These are phyloP conservation scores for Truncatella angustata DNA, from an alignment of 2,329 filamentous ascomycete genomes.

Conservation along the genomic window DNA sequence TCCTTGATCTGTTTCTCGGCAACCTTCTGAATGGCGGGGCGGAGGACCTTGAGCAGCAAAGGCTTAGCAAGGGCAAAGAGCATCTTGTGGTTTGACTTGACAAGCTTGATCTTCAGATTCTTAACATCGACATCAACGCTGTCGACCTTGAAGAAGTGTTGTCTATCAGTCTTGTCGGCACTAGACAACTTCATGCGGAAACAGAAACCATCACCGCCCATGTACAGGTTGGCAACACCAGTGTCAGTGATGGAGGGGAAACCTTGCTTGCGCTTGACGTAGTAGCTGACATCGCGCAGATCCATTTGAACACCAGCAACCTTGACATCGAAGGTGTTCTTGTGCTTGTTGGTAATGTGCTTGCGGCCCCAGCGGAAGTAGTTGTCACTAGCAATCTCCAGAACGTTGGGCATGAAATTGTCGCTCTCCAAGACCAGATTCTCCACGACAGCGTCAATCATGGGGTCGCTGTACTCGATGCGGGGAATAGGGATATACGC, in stretches of 20 bases:
- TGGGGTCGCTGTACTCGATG: constrained; percentile 84
- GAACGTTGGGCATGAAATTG: constrained; percentile 90
- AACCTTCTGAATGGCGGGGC: constrained; percentile 81
- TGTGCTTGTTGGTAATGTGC: constrained; percentile 75
- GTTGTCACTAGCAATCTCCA: constrained; percentile 89
- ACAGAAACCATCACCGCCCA: constrained; percentile 83
- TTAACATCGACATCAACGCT: constrained; percentile 82
- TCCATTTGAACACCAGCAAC: constrained; percentile 93
- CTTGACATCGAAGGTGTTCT: constrained; percentile 78
- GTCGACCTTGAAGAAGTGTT: constrained; percentile 93
- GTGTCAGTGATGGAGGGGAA: constrained; percentile 86
- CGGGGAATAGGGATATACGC: constrained; percentile 91
- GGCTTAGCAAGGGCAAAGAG: constrained; percentile 87
- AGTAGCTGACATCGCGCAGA: constrained; percentile 85
- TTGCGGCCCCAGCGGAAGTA: constrained; percentile 95
- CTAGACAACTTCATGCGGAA: constrained; percentile 90
- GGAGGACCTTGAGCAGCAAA: constrained; percentile 77
- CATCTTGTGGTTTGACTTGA: constrained; percentile 93
- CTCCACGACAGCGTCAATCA: constrained; percentile 86
- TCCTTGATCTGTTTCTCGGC: constrained; percentile 88
- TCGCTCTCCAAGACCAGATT: constrained; percentile 95
- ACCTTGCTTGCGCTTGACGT: constrained; percentile 91
- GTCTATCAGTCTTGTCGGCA: constrained; percentile 69
- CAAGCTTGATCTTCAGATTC: constrained; percentile 82
- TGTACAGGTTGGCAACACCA: constrained; percentile 83